Evolutionary conservation across 202 grass and related monocot genomes (phyloP).

Genomic region (Saccharum hybrid): DNA sequence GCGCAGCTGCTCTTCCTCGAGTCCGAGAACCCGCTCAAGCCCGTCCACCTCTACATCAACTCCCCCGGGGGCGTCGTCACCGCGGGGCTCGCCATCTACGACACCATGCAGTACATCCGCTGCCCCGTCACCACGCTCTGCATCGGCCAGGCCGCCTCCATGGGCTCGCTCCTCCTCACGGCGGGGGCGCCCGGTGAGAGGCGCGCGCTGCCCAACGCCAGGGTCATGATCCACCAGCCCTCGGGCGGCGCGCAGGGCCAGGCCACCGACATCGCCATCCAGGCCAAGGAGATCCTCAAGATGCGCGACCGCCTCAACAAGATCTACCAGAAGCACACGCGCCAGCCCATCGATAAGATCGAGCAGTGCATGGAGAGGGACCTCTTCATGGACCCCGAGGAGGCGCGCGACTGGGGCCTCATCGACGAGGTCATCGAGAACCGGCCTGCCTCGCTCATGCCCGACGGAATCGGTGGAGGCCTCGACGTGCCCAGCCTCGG

Average conservation of each 20-base stretch:
- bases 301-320: slow-evolving; percentile 69
- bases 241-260: slow-evolving; percentile 78
- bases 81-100: slow-evolving; percentile 94
- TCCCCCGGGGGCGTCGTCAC: slow-evolving; percentile 95
- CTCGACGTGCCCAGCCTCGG: slow-evolving; percentile 43
- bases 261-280: slow-evolving; percentile 85
- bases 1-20: slow-evolving; percentile 97
- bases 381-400: slow-evolving; percentile 90
- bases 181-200: slow-evolving; percentile 77
- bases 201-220: slow-evolving; percentile 77
- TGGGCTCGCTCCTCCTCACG: slow-evolving; percentile 84
- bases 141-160: slow-evolving; percentile 92
- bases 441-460: slow-evolving; percentile 66
- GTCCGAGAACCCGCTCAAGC: slow-evolving; percentile 95
- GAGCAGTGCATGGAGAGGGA: slow-evolving; percentile 89
- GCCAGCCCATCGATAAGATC: slow-evolving; percentile 64
- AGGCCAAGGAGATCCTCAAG: slow-evolving; percentile 94
- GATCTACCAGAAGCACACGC: slow-evolving; percentile 81
- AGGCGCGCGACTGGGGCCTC: slow-evolving; percentile 78
- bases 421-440: slow-evolving; percentile 87
- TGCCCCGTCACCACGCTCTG: slow-evolving; percentile 91
- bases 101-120: slow-evolving; percentile 95
- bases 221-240: slow-evolving; percentile 98
- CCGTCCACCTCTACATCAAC: slow-evolving; percentile 96
- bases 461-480: slow-evolving; percentile 48